Evolutionary conservation across 108 stramenopile genomes (phyloP).

Genomic region (Conticribra weissflogii): DNA sequence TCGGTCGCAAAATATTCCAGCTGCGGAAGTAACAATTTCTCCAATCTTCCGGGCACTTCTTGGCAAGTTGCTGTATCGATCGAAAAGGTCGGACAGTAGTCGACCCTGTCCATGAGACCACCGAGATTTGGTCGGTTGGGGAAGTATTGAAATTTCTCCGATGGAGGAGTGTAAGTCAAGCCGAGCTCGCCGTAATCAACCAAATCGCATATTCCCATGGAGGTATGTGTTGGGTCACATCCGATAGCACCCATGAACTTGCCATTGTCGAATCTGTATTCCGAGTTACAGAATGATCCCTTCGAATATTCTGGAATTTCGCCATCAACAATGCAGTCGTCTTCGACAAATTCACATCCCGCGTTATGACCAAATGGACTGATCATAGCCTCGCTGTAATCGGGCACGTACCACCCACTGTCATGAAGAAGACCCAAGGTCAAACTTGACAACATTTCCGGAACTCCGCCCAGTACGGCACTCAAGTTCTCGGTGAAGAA

Average conservation of each 20-base stretch:
- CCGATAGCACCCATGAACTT: neutral
- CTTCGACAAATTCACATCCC: constrained; percentile 26
- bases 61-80: constrained; percentile 1
- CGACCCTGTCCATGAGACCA: neutral
- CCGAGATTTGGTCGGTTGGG: neutral
- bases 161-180: neutral
- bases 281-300: constrained; percentile 7
- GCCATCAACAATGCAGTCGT: constrained; percentile 16
- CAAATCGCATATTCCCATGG: neutral
- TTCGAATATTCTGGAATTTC: constrained; percentile 5
- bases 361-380: constrained; percentile 13
- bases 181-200: neutral
- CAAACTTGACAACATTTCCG: constrained; percentile 14
- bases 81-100: constrained; percentile 12
- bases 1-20: neutral
- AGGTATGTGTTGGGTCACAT: constrained; percentile 13
- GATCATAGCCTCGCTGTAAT: constrained; percentile 16
- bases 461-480: constrained; percentile 9
- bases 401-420: constrained; percentile 31
- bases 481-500: constrained; percentile 29
- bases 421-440: constrained; percentile 36
- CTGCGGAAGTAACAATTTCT: neutral
- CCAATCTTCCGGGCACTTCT: neutral
- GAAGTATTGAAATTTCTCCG: constrained; percentile 1
- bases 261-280: neutral